Base-by-base conservation (phyloP, 2,329 filamentous ascomycete species). In the Penicillium sp. region DNA sequence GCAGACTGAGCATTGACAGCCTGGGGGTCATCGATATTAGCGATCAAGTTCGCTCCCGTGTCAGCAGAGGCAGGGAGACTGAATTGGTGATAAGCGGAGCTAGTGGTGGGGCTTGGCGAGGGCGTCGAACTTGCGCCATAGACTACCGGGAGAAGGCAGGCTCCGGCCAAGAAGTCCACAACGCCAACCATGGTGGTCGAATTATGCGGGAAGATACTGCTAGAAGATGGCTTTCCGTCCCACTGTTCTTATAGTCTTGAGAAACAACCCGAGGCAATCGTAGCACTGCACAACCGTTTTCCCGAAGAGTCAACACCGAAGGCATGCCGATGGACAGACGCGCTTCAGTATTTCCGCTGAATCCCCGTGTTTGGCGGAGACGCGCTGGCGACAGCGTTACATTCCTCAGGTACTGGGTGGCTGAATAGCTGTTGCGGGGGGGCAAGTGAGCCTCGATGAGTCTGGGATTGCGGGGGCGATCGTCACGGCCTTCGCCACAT, bases 1-100 rank as follows among this genome's bases (percentile, higher is more conserved):
- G 83, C 76, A 9, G 74, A 68, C 67, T 89, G 86, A 5, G 84
- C 80, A 66, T 88, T 75, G 47, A 84, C 72, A 9, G 86, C 85
- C 48, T 82, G 53, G 0, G 85, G 82, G 59, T 89, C 86, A 31
- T 81, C 62, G 59, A 88, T 79, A 64, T 88, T 89, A 29, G 86
- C 81, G 34, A 87, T 67, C 38, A 84, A 59, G 18, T 76, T 69
- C 15, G 68, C 73, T 47, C 79, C 81, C 21, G 67, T 58, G 56
- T 79, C 76, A 7, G 74, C 74, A 28, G 66, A 66, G n/a, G 75
- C 61, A 3, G 79, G 78, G 3, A 82, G 68, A 0, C 79, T 83
- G 57, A 76, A 81, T 21, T 70, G 68, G 9, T 57, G 43, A 28
- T 56, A 56, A n/a, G 59, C 48, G 15, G 63, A 49, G n/a, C 58